Evolutionary conservation across 257 asterid genomes (phyloP).

Genomic region (Primulina huaijiensis): DNA sequence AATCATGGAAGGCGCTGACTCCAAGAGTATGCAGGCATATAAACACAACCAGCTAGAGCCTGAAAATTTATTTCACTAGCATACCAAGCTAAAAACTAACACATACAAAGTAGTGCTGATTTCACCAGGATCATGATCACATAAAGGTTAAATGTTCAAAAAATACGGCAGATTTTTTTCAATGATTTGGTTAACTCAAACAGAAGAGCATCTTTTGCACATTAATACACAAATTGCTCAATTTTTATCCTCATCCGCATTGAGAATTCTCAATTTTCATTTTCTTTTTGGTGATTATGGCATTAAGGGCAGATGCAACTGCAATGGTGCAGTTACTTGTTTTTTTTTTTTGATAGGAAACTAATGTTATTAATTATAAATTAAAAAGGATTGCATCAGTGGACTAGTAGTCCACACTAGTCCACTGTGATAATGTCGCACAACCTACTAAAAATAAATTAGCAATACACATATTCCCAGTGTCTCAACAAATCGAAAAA

Average conservation of each 20-base stretch:
- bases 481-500: too few species aligned
- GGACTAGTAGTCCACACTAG: too few species aligned
- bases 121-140: neutral
- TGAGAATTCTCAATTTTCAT: neutral
- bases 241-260: neutral
- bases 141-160: neutral
- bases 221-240: neutral
- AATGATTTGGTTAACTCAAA: neutral
- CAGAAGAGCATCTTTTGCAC: neutral
- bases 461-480: too few species aligned
- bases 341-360: too few species aligned
- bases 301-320: neutral
- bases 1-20: constrained; percentile 11
- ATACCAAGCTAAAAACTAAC: constrained; percentile 10
- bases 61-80: neutral
- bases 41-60: constrained; percentile 13
- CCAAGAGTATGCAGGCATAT: constrained; percentile 3
- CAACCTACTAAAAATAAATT: too few species aligned
- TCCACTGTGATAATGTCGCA: too few species aligned
- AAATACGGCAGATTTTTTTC: neutral
- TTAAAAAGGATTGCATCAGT: too few species aligned
- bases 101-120: neutral
- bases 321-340: neutral
- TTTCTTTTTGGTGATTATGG: neutral
- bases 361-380: too few species aligned